Evolutionary conservation across 345 rosid genomes (phyloP), one percentile per base, ranked within the genome.

Genomic region (Firmiana major): DNA sequence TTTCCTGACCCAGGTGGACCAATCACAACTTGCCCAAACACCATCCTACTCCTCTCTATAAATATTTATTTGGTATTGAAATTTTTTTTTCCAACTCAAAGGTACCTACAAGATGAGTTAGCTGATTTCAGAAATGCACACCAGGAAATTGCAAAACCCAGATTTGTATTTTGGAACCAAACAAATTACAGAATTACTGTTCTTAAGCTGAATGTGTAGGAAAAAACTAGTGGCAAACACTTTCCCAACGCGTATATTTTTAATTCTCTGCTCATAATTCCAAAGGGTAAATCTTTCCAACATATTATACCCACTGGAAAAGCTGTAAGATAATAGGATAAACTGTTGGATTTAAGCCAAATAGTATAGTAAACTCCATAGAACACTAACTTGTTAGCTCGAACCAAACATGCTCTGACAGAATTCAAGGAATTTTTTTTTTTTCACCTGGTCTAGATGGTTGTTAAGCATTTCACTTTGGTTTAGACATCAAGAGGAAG

Each of bases 1-100:
- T 97, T 96, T n/a, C 99, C 98, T 4, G 98, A 91, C 34, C 98
- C 97, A 21, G 98, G 97, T 16, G 98, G 99, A 76, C 98, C 99
- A 15, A 94, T 91, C 31, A 94, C 97, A 63, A 92, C 92, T 84
- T 94, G 98, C 53, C 98, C 98, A 82, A 88, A 96, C 79, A 87
- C 97, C 97, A 91, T 92, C 69, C 38, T 74, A 40, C 12, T 70
- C 73, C 71, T 66, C 65, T 28, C 65, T 54, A 3, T 46, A 26
- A 9, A 69, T 48, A 16, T 28, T 48, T 48, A 48, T 26, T 15
- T 1, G 22, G 64, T 12, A 11, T 58, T 22, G 16, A 24, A 24
- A 58, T 10, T 0, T 58, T 10, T 0, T 58, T 58, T 9, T 10
- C 31, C 63, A 58, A 58, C 63, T 58, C 31, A 58, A 58, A 17